Evolutionary conservation across 306 rosid species (phyloP), one percentile per base, ranked within the genome.

Genomic region (Spatholobus suberectus): DNA sequence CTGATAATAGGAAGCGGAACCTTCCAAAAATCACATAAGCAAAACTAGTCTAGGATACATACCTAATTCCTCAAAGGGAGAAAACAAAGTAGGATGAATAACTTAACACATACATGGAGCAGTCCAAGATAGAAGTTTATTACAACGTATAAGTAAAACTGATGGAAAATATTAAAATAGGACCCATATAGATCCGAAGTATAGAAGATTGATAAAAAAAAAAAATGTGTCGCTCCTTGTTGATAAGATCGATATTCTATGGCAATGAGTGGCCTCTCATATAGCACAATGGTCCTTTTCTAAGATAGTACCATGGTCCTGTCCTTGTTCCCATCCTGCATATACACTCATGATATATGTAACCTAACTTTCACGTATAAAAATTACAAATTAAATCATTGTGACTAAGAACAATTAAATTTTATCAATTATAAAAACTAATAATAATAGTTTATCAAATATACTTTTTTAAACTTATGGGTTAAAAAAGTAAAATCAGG

Each of bases 321-420:
- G 96, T 93, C 29, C 94, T 96, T 5, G 98, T 93, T 58, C 94
- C 96, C 94, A 95, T 93, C 89, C 98, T 95, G 90, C 87, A 86
- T 23, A 32, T 44, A 5, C 58, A 76, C 66, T 55, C 8, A 18
- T 2, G 9, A 43, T n/a, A 0, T 15, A 61, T 11, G 29, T 72
- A 70, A 55, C 2, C 26, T 26, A 78, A 51, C 40, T 40, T 43
- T 11, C 4, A 8, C 47, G 32, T 61, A 20, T 18, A 55, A 49
- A 49, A 12, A n/a, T 7, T 8, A 15, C 26, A 27, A 40, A 66
- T 27, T 55, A 0, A 34, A 34, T 9, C 11, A 23, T 1, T 7
- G 24, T 0, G 18, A 43, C 1, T 2, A 17, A 9, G 27, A 21
- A 69, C 18, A 26, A 29, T 29, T 27, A 13, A 61, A 32, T 14